Evolutionary conservation across 345 rosid genomes (phyloP).

Genomic region (Iberis pinnata): DNA sequence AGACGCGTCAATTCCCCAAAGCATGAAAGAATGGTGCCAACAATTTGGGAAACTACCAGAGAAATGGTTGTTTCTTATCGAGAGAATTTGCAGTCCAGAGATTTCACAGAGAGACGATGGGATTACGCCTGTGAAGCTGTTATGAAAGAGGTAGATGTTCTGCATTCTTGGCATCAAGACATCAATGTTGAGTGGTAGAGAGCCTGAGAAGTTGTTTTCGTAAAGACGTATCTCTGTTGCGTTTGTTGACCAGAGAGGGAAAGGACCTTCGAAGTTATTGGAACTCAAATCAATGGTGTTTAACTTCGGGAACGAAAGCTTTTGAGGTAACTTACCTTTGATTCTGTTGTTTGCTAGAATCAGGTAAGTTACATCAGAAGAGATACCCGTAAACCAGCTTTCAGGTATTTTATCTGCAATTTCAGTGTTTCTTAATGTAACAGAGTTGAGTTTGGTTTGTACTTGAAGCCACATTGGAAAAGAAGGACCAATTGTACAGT

Average conservation of each 20-base stretch:
- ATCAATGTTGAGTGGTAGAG: constrained; percentile 33
- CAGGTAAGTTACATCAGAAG: constrained; percentile 35
- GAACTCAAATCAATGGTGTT: constrained; percentile 37
- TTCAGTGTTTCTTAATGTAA: constrained; percentile 37
- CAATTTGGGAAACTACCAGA: constrained; percentile 39
- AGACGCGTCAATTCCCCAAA: constrained; percentile 42
- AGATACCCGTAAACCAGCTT: constrained; percentile 32
- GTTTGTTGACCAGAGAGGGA: constrained; percentile 47
- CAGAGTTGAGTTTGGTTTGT: constrained; percentile 39
- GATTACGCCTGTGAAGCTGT: constrained; percentile 35
- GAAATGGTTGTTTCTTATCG: constrained; percentile 34
- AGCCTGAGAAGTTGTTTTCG: constrained; percentile 44
- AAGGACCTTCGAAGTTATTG: constrained; percentile 42
- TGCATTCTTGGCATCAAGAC: constrained; percentile 41
- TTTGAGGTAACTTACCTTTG: constrained; percentile 36
- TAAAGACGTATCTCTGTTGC: constrained; percentile 36
- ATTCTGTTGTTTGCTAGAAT: constrained; percentile 41
- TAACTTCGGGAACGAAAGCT: constrained; percentile 32
- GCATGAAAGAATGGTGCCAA: constrained; percentile 35
- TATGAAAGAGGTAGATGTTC: constrained; percentile 33
- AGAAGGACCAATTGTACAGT: constrained; percentile 45
- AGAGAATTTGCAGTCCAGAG: constrained; percentile 36
- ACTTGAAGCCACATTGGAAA: constrained; percentile 59
- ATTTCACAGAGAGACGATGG: constrained; percentile 39
- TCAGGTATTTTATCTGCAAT: constrained; percentile 41